Evolutionary conservation across 768 basidiomycete species (phyloP).

Genomic region (Mycena rosella): DNA sequence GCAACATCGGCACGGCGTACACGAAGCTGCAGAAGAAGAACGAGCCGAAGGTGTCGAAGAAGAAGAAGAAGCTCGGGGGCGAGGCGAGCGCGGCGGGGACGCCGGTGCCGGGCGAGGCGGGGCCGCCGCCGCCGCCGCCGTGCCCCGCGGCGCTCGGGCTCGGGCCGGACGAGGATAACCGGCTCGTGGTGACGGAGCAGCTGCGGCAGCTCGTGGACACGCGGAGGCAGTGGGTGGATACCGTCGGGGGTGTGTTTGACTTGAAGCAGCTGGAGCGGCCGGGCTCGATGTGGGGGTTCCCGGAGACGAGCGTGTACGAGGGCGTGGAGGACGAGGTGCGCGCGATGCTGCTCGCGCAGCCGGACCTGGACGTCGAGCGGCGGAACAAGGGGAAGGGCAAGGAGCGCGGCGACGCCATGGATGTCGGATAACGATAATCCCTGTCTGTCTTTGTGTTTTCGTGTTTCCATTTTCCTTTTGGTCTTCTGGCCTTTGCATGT

Average conservation of each 20-base stretch:
- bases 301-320: slow-evolving; percentile 78
- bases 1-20: slow-evolving; percentile 81
- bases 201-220: slow-evolving; percentile 80
- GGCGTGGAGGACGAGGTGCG: slow-evolving; percentile 78
- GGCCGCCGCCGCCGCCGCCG: slow-evolving; percentile 63
- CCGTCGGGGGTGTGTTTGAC: slow-evolving; percentile 81
- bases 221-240: slow-evolving; percentile 83
- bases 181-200: slow-evolving; percentile 73
- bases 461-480: not conserved
- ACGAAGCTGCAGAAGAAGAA: slow-evolving; percentile 88
- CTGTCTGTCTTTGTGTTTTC: slow-evolving; percentile 31
- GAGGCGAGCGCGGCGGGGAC: slow-evolving; percentile 40
- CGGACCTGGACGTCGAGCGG: slow-evolving; percentile 40
- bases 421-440: slow-evolving; percentile 65
- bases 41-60: slow-evolving; percentile 80
- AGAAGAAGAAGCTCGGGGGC: slow-evolving; percentile 74
- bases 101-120: slow-evolving; percentile 41
- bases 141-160: slow-evolving; percentile 81
- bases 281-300: slow-evolving; percentile 85
- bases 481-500: not conserved
- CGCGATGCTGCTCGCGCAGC: slow-evolving; percentile 49
- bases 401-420: slow-evolving; percentile 74
- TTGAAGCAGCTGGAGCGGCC: slow-evolving; percentile 74
- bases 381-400: slow-evolving; percentile 61
- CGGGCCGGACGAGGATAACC: slow-evolving; percentile 74